Conservation (phyloP, 345 rosid species). For the Litchi chinensis region DNA sequence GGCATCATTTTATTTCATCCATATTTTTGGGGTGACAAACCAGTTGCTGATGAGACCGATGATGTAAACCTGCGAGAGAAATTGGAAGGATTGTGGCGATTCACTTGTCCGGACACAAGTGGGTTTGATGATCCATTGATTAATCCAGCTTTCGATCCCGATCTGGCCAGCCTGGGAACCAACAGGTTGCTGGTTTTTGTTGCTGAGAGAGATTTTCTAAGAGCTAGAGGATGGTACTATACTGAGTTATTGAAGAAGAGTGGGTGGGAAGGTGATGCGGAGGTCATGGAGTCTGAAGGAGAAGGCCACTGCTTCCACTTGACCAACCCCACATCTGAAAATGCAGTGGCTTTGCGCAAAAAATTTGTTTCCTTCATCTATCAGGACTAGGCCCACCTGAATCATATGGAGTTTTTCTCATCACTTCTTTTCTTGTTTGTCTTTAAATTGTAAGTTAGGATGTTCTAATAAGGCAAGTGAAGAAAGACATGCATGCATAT, state of each 20-base stretch:
- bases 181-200: constrained; percentile 40
- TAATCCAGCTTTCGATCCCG: constrained; percentile 43
- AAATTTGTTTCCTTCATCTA: not conserved
- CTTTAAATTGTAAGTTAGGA: too few species aligned
- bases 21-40: constrained; percentile 33
- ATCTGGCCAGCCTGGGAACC: constrained; percentile 37
- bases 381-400: not conserved
- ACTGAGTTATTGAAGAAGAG: constrained; percentile 31
- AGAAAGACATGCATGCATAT: not conserved
- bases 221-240: constrained; percentile 39
- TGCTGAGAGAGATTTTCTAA: constrained; percentile 41
- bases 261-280: constrained; percentile 47
- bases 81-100: constrained; percentile 16
- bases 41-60: constrained; percentile 15
- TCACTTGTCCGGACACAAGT: constrained; percentile 32
- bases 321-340: constrained; percentile 19
- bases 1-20: constrained; percentile 28
- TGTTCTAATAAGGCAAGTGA: not conserved
- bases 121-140: constrained; percentile 52
- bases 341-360: constrained; percentile 27
- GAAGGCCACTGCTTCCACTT: constrained; percentile 51
- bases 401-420: not conserved
- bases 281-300: constrained; percentile 32
- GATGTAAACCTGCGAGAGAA: not conserved
- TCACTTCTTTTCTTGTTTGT: too few species aligned